These are phyloP conservation scores for Anisogramma anomala DNA, from an alignment of 2,329 filamentous ascomycete genomes.

Conservation along the genomic window DNA sequence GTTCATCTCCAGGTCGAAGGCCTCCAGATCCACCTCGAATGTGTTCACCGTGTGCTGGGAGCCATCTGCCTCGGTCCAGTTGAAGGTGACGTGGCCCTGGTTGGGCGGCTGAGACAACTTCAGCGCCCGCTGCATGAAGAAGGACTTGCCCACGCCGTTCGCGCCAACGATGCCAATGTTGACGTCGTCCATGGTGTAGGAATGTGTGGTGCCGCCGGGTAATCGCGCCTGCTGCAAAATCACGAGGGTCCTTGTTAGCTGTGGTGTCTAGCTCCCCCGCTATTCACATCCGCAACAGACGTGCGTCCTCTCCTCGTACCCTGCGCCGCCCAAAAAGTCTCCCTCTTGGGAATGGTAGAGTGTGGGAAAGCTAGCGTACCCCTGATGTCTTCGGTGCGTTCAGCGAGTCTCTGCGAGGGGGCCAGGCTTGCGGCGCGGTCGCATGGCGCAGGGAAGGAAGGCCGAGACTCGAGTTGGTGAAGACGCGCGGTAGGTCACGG, in stretches of 20 bases:
- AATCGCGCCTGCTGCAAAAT: constrained; percentile 1
- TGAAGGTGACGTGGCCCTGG: constrained; percentile 39
- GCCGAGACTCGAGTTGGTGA: constrained; percentile 2
- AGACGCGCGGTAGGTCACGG: constrained; percentile 17
- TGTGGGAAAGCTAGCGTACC: constrained; percentile 8
- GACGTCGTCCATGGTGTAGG: constrained; percentile 44
- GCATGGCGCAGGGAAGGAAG: constrained; percentile 8
- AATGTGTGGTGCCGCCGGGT: not conserved
- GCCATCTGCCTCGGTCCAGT: constrained; percentile 48
- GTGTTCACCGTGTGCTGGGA: constrained; percentile 47
- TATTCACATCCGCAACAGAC: too few relatives aligned
- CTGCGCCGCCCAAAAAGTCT: too few relatives aligned
- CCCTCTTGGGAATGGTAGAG: not conserved
- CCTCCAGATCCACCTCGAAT: constrained; percentile 54
- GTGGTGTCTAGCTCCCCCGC: not conserved
- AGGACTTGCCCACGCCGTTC: constrained; percentile 55
- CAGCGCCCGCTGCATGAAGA: constrained; percentile 53
- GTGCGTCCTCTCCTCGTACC: too few relatives aligned
- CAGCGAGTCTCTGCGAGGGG: constrained; percentile 38
- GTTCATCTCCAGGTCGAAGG: constrained; percentile 47
- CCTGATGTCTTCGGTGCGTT: constrained; percentile 26
- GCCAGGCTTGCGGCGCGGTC: constrained; percentile 27
- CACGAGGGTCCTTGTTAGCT: constrained; percentile 6
- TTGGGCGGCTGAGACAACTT: constrained; percentile 42
- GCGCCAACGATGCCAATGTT: constrained; percentile 58